phyloP scores from a whole-genome alignment of 148 eudicot genomes.

The Nepenthes mirabilis region DNA sequence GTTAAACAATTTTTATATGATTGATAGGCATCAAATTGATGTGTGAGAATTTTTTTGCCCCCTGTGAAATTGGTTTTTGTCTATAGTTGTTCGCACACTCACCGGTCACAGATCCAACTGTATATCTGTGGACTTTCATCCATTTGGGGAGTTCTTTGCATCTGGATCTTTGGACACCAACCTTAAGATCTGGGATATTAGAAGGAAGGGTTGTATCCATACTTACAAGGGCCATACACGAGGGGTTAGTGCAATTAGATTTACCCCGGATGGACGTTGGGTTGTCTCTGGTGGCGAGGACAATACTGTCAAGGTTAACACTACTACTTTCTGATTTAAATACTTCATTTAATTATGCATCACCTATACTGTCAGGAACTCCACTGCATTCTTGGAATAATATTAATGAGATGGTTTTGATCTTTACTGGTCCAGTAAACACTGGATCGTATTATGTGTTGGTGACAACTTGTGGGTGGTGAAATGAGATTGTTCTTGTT shows the following conservation, averaged over 20 bases:
- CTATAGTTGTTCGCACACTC: constrained; percentile 84
- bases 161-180: constrained; percentile 98
- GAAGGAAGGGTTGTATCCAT: constrained; percentile 91
- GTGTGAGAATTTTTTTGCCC: background rate
- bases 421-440: too few relatives aligned
- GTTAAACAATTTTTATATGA: constrained; percentile 2
- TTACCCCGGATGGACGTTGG: constrained; percentile 99
- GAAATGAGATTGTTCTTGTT: too few relatives aligned
- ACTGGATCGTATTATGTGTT: too few relatives aligned
- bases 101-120: constrained; percentile 98
- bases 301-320: constrained; percentile 81
- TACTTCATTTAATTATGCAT: background rate
- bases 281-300: constrained; percentile 99
- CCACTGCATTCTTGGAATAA: too few relatives aligned
- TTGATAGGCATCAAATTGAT: constrained; percentile 3
- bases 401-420: too few relatives aligned
- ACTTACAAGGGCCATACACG: constrained; percentile 98
- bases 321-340: constrained; percentile 6
- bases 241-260: constrained; percentile 90
- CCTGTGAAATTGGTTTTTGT: constrained; percentile 4
- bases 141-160: constrained; percentile 98
- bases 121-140: constrained; percentile 95
- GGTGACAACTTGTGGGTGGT: too few relatives aligned
- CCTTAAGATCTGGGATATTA: constrained; percentile 96
- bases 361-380: too few relatives aligned